Evolutionary conservation across 176 grass and related monocot genomes (phyloP), one percentile per base, ranked within the genome.

Genomic region (Echinochloa phyllopogon): DNA sequence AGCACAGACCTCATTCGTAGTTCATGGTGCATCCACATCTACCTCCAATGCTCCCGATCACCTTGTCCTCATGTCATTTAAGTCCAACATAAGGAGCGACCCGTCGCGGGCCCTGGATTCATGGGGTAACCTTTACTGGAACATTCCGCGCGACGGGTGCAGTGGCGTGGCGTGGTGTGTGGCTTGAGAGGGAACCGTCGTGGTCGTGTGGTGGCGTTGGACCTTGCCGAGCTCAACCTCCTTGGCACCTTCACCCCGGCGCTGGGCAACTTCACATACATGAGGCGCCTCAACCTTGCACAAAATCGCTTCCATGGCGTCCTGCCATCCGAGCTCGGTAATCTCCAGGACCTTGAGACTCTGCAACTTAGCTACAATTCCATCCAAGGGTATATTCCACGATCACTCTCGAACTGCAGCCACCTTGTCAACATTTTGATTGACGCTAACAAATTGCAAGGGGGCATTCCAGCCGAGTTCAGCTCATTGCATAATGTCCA

Each of bases 201-300:
- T 20, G 85, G 77, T 58, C 77, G 37, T 55, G 77, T 87, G 15
- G 69, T 81, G 4, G 68, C 27, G 4, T 8, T 81, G 69, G 47
- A 74, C 37, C 47, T 87, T 23, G 0, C 43, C 1, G 6, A 63
- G 17, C 57, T 74, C 77, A 36, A 53, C 47, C 77, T 86, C 15
- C 0, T 9, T 3, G 77, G 69, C 58, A 80, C 36, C 13, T 21
- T 80, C 17, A 29, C 37, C 7, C 21, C 42, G 3, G n/a, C 24
- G 6, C 21, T 86, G 10, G 77, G 77, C 10, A 86, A 80, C 43
- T 43, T 80, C 21, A 80, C 84, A 0, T 73, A 80, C 76, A 2
- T 86, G 67, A 80, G 76, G 33, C 29, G 4, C 1, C 82, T 83
- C 29, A 0, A 64, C 4, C 82, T 83, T 61, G 9, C 57, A 8